Evolutionary conservation across 768 basidiomycete genomes (phyloP).

Genomic region (Xerocomus potaroensis): DNA sequence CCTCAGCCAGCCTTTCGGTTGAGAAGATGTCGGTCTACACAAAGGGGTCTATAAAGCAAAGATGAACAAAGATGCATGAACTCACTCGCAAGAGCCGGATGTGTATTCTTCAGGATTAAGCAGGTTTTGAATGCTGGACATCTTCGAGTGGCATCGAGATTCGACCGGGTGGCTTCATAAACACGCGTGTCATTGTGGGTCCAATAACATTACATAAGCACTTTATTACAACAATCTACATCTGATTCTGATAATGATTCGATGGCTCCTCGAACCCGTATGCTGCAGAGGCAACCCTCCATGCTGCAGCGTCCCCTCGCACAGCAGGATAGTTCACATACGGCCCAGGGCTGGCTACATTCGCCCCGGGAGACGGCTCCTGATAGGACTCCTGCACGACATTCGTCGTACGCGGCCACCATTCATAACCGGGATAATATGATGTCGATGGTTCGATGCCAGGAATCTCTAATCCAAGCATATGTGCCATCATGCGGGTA

Average conservation of each 20-base stretch:
- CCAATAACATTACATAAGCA: constrained; percentile 29
- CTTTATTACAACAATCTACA: constrained; percentile 6
- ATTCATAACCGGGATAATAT: constrained; percentile 51
- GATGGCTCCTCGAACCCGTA: constrained; percentile 20
- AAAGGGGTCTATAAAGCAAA: constrained; percentile 22
- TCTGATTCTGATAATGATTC: constrained; percentile 16
- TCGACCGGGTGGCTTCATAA: too few species aligned
- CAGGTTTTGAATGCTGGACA: constrained; percentile 55
- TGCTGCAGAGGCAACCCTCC: constrained; percentile 15
- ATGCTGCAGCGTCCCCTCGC: constrained; percentile 16
- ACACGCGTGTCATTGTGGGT: constrained; percentile 30
- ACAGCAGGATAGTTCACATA: constrained; percentile 15
- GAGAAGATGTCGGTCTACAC: constrained; percentile 23
- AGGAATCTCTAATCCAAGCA: constrained; percentile 63
- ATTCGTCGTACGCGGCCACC: constrained; percentile 50
- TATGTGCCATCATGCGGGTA: constrained; percentile 66
- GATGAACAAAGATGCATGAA: constrained; percentile 2
- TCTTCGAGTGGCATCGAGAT: constrained; percentile 29
- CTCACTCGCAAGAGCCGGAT: constrained; percentile 41
- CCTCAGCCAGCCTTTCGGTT: constrained; percentile 24
- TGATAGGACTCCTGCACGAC: constrained; percentile 13
- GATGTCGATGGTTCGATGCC: constrained; percentile 55
- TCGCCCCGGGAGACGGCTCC: constrained; percentile 4
- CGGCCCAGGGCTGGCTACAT: constrained; percentile 5
- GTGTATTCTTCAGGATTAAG: constrained; percentile 50